These are phyloP conservation scores for Lasiodiplodia sp. DNA, from an alignment of 2,329 filamentous ascomycete species.

Conservation along the genomic window DNA sequence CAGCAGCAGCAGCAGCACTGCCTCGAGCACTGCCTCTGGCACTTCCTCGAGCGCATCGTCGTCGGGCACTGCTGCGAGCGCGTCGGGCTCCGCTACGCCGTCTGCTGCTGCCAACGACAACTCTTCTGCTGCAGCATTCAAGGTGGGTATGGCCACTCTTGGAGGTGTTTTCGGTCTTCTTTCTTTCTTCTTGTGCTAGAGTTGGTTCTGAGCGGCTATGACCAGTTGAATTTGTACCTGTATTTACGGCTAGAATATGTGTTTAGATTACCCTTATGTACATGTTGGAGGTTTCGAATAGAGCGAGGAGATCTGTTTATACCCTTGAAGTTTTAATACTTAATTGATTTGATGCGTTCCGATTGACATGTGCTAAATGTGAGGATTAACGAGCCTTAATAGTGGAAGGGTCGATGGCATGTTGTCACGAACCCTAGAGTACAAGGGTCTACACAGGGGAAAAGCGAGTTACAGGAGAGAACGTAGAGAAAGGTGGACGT, in stretches of 20 bases:
- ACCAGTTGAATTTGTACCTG: background rate
- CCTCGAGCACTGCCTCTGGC: background rate
- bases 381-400: background rate
- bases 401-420: background rate
- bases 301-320: background rate
- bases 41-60: background rate
- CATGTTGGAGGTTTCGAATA: background rate
- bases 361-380: background rate
- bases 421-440: background rate
- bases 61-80: background rate
- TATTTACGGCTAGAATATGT: background rate
- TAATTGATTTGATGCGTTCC: background rate
- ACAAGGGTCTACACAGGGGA: background rate
- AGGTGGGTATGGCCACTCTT: background rate
- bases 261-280: slow-evolving; percentile 2
- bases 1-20: background rate
- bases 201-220: background rate
- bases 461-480: too few species aligned
- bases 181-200: slow-evolving; percentile 6
- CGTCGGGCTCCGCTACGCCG: background rate
- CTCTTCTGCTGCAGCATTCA: background rate
- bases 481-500: too few species aligned
- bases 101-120: background rate
- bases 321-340: background rate
- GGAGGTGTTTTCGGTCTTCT: slow-evolving; percentile 1